Base-by-base conservation (phyloP, 441 rosid genomes). In the Mallotus repandus region DNA sequence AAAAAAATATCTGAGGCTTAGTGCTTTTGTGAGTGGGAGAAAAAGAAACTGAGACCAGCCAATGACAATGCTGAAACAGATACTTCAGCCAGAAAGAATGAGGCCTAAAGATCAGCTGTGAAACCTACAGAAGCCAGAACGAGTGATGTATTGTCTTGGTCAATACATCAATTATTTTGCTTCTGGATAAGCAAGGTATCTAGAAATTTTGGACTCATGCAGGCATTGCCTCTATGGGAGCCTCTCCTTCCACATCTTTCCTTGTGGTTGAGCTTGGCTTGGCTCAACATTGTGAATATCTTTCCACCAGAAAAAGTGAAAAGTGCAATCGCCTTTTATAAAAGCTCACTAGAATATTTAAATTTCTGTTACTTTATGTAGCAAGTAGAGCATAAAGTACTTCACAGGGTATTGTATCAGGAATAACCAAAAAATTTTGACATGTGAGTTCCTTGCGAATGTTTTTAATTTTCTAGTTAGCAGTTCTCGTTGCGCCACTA, bases 1-100 rank as follows among this genome's bases (percentile, higher is more conserved):
- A 74, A 69, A 15, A 19, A 68, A 74, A 79, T 71, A 77, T 77
- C 77, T 67, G 45, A 74, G 32, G n/a, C 38, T 46, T 19, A 63
- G 64, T 59, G 22, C 83, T 80, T 76, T 76, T 72, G 11, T 69
- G 71, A 74, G 76, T 68, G 77, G 81, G 62, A 19, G 48, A 41
- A 63, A 4, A 63, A 63, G 9, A 11, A 63, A 63, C 50, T 43
- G 15, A 56, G 67, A 41, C 45, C 32, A 71, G 76, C 76, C 76
- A 71, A 71, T 74, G 61, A 72, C 21, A 63, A 12, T 49, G 53
- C 55, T 70, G 52, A 55, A 53, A 46, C 59, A 48, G 76, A 62
- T 80, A 70, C 66, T 61, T 32, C 25, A 29, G 41, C 7, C 5
- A 12, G 55, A 53, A 52, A 49, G 58, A 38, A 6, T 29, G 10